Percentiles rank a stretch among this genome's conserved stretches.
Evolutionary conservation across 257 asterid species (phyloP).

Genomic region (Capsicum baccatum): DNA sequence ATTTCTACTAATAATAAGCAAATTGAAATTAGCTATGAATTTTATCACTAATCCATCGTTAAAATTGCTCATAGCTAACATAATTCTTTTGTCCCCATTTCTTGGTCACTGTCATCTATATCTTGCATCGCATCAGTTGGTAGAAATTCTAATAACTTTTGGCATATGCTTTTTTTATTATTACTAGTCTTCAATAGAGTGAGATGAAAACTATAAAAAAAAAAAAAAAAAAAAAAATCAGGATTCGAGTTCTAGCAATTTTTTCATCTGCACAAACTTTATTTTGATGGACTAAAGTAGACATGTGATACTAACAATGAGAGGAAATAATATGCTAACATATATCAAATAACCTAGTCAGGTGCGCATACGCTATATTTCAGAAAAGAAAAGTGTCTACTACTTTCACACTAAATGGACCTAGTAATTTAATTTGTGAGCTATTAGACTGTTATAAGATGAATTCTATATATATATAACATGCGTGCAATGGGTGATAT

Average conservation of each 20-base stretch:
- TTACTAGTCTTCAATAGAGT: not conserved
- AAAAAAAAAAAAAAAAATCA: not conserved
- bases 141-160: not conserved
- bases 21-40: no score
- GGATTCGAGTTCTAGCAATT: not conserved
- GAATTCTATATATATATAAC: not conserved
- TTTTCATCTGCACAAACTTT: not conserved
- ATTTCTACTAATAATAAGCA: no score
- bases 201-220: not conserved
- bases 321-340: not conserved
- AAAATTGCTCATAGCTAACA: not conserved
- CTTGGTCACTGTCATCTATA: not conserved
- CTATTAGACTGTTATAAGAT: not conserved
- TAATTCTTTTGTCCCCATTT: not conserved
- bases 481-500: not conserved
- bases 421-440: no score
- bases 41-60: no score
- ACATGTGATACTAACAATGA: not conserved
- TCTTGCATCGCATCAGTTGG: no score
- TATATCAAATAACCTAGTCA: not conserved
- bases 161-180: not conserved
- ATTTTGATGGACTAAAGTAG: not conserved
- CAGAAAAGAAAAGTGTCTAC: no score
- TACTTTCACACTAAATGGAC: no score
- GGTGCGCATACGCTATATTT: no score